Evolutionary conservation across 805 yeast genomes (phyloP).

Genomic region (Barnettozyma californica): DNA sequence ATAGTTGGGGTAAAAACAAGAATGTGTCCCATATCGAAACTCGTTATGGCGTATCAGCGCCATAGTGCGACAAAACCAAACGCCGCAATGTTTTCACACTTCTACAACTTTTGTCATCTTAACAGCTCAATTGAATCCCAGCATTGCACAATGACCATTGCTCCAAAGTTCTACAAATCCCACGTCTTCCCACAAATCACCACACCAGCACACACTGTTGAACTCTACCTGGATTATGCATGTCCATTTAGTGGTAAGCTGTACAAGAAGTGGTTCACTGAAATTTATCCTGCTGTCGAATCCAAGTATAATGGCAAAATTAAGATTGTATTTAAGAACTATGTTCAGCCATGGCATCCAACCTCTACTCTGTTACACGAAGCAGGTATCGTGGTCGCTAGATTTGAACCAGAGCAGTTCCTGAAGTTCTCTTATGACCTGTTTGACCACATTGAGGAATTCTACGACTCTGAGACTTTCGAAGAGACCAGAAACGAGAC

Average conservation of each 20-base stretch:
- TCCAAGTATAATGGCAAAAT: conserved; percentile 43
- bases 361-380: conserved; percentile 65
- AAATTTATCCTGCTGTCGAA: conserved; percentile 49
- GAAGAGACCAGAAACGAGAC: conserved; percentile 51
- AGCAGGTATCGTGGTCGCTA: conserved; percentile 65
- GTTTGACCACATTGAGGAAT: conserved; percentile 48
- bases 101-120: neutral
- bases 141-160: conserved; percentile 22
- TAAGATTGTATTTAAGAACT: conserved; percentile 62
- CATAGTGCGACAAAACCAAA: neutral
- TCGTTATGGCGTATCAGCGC: neutral
- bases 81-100: neutral
- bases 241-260: conserved; percentile 72
- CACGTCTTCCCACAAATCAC: conserved; percentile 19
- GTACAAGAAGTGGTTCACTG: conserved; percentile 47
- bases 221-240: conserved; percentile 66
- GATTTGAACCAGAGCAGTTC: conserved; percentile 45
- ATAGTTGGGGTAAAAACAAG: too few species aligned
- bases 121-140: neutral
- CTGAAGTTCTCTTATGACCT: conserved; percentile 53
- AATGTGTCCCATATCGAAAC: too few species aligned
- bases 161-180: conserved; percentile 23
- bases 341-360: conserved; percentile 91
- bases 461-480: conserved; percentile 57
- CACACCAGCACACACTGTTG: conserved; percentile 37